These are phyloP conservation scores for Eimeria sp. DNA, from an alignment of 169 alveolate genomes.

Conservation along the genomic window DNA sequence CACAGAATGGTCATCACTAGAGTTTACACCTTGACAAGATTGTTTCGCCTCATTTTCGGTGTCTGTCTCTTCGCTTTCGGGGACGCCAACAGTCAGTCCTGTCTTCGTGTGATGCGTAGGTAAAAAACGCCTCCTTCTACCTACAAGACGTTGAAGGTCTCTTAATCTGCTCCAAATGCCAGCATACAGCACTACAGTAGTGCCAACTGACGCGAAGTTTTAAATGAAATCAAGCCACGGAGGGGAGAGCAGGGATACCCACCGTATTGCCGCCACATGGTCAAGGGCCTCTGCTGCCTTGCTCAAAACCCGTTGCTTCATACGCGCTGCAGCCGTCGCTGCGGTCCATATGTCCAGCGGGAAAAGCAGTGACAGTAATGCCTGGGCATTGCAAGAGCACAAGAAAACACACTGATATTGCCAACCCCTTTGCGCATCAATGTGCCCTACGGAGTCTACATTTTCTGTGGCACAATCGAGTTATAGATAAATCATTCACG, in stretches of 20 bases:
- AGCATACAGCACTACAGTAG: neutral
- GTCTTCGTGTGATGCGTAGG: too few species aligned
- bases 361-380: constrained; percentile 28
- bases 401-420: neutral
- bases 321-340: constrained; percentile 39
- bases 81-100: neutral
- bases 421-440: neutral
- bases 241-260: neutral
- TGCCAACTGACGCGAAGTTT: neutral
- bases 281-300: constrained; percentile 71
- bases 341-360: constrained; percentile 60
- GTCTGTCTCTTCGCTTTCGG: neutral
- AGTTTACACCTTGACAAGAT: neutral
- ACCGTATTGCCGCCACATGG: constrained; percentile 67
- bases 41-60: neutral
- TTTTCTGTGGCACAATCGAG: too few species aligned
- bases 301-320: constrained; percentile 40
- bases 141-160: constrained; percentile 53
- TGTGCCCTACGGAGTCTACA: neutral
- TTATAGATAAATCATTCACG: neutral
- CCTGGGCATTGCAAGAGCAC: neutral
- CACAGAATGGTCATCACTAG: neutral
- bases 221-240: neutral
- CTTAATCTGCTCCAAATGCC: constrained; percentile 1
- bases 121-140: neutral